Evolutionary conservation across 2,329 filamentous ascomycete species (phyloP).

Genomic region (Bipolaris sorokiniana): DNA sequence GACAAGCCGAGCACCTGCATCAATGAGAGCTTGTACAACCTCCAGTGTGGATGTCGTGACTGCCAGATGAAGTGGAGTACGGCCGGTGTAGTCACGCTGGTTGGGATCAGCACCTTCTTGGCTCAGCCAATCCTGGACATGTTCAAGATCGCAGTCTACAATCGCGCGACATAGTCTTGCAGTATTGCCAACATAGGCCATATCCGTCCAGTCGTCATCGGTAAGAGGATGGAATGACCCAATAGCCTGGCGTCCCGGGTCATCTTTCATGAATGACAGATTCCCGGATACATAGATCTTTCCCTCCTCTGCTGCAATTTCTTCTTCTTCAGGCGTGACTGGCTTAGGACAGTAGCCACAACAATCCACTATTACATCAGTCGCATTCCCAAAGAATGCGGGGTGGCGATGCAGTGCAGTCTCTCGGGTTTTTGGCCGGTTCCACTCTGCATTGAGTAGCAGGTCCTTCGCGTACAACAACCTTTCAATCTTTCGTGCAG

Average conservation of each 20-base stretch:
- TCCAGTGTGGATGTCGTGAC: conserved; percentile 70
- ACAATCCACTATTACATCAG: conserved; percentile 77
- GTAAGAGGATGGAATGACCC: conserved; percentile 81
- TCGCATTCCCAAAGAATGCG: conserved; percentile 77
- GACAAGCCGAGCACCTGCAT: conserved; percentile 74
- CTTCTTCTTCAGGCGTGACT: conserved; percentile 71
- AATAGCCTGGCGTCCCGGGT: conserved; percentile 77
- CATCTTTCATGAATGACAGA: conserved; percentile 76
- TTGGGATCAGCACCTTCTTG: conserved; percentile 75
- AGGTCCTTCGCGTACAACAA: conserved; percentile 82
- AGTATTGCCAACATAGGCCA: conserved; percentile 86
- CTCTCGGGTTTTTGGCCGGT: conserved; percentile 73
- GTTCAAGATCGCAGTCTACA: conserved; percentile 72
- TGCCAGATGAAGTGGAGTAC: conserved; percentile 80
- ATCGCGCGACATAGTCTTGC: conserved; percentile 80
- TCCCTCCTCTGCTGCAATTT: conserved; percentile 72
- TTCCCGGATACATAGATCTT: conserved; percentile 78
- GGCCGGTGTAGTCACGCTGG: conserved; percentile 64
- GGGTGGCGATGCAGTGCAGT: conserved; percentile 83
- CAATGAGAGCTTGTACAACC: conserved; percentile 73
- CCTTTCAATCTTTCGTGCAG: conserved; percentile 77
- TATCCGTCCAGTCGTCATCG: conserved; percentile 85
- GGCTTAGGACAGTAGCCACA: conserved; percentile 79
- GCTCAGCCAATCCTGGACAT: conserved; percentile 71
- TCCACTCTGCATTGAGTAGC: conserved; percentile 84